These are phyloP conservation scores for Pseudogymnoascus sp. DNA, from an alignment of 2,329 filamentous ascomycete genomes.

Conservation along the genomic window DNA sequence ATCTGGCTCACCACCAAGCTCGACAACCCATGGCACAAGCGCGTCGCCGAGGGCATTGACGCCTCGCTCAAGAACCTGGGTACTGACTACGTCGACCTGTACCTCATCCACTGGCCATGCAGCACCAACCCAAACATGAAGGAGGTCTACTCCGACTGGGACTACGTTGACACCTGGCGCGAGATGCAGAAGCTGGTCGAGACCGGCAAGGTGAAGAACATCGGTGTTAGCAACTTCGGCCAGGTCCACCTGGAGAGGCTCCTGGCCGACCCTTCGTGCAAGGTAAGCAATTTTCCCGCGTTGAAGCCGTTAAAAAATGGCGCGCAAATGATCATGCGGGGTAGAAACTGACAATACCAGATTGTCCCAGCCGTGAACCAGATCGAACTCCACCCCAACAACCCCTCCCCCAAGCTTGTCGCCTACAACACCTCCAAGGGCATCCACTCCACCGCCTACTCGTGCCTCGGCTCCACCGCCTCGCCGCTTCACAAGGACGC, in stretches of 20 bases:
- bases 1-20: constrained; percentile 76
- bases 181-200: constrained; percentile 62
- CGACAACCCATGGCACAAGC: constrained; percentile 70
- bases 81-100: constrained; percentile 59
- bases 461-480: constrained; percentile 62
- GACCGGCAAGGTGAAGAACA: constrained; percentile 66
- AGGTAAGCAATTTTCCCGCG: constrained; percentile 34
- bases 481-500: constrained; percentile 61
- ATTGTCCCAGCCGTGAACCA: constrained; percentile 66
- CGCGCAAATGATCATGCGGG: not conserved
- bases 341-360: constrained; percentile 24
- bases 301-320: not conserved
- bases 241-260: constrained; percentile 74
- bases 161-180: constrained; percentile 71
- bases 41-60: constrained; percentile 53
- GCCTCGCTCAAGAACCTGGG: constrained; percentile 52
- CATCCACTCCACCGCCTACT: constrained; percentile 69
- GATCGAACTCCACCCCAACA: constrained; percentile 72
- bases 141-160: constrained; percentile 69
- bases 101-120: constrained; percentile 65
- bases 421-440: constrained; percentile 63
- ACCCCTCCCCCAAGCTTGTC: constrained; percentile 71
- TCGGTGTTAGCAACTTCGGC: constrained; percentile 80
- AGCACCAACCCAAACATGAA: constrained; percentile 51
- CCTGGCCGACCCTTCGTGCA: constrained; percentile 55